Conservation (phyloP, 2,329 filamentous ascomycete species). For the Neophaeococcomyces aloes region DNA sequence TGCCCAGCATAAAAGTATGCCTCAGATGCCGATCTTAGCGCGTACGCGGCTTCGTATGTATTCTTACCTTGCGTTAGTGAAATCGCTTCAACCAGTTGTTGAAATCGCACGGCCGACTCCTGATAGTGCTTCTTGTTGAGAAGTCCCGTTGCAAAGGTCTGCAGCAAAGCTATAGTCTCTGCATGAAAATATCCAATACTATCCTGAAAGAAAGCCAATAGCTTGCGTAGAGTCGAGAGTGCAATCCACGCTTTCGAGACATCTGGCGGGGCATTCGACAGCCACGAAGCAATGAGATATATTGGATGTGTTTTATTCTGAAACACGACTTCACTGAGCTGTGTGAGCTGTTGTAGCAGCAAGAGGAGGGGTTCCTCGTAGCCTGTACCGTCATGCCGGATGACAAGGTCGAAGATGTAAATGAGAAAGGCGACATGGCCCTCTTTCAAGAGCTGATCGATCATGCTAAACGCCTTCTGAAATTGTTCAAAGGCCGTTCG, state of each 20-base stretch:
- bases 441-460: conserved; percentile 19
- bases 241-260: conserved; percentile 18
- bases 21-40: conserved; percentile 19
- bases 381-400: conserved; percentile 20
- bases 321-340: conserved; percentile 17
- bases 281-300: conserved; percentile 17
- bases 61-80: conserved; percentile 18
- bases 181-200: conserved; percentile 22
- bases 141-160: conserved; percentile 20
- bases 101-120: conserved; percentile 20
- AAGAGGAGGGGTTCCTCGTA: conserved; percentile 20
- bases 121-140: conserved; percentile 19
- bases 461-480: conserved; percentile 17
- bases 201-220: conserved; percentile 22
- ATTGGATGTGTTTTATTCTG: conserved; percentile 18
- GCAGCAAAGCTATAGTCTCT: conserved; percentile 20
- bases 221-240: conserved; percentile 15
- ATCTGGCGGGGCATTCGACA: conserved; percentile 12
- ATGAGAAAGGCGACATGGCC: conserved; percentile 22
- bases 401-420: conserved; percentile 22
- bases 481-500: conserved; percentile 20
- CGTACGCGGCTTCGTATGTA: conserved; percentile 21
- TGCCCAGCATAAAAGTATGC: conserved; percentile 20
- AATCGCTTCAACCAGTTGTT: conserved; percentile 20
- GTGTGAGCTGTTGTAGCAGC: conserved; percentile 18